Evolutionary conservation across 1,284 basidiomycete species (phyloP).

Genomic region (Puccinia polysora): DNA sequence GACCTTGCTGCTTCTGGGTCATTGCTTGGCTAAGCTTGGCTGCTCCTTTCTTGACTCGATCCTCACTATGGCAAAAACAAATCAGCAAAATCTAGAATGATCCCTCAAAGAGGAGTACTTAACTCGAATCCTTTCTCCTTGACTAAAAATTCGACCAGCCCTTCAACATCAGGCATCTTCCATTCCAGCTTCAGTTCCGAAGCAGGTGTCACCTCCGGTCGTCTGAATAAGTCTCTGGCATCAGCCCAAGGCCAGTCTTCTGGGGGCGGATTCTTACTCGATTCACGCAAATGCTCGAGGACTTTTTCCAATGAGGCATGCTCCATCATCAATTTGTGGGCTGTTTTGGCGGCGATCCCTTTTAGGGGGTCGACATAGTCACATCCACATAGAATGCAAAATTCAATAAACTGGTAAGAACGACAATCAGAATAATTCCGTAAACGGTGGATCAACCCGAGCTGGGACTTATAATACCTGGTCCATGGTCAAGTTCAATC

Average conservation of each 20-base stretch:
- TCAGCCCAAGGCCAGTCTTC: constrained; percentile 50
- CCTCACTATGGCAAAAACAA: constrained; percentile 64
- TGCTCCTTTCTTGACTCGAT: constrained; percentile 88
- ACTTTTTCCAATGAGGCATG: constrained; percentile 73
- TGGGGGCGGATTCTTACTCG: constrained; percentile 57
- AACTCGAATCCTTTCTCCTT: constrained; percentile 95
- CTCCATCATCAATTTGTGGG: constrained; percentile 86
- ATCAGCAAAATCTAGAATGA: neutral
- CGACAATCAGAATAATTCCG: neutral
- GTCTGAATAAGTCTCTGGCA: constrained; percentile 49
- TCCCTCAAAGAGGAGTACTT: constrained; percentile 49
- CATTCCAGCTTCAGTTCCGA: constrained; percentile 69
- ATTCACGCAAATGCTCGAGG: constrained; percentile 74
- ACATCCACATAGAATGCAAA: constrained; percentile 94
- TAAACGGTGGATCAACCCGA: neutral
- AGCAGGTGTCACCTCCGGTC: constrained; percentile 46
- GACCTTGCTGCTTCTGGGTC: constrained; percentile 88
- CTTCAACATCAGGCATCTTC: constrained; percentile 88
- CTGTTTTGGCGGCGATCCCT: constrained; percentile 91
- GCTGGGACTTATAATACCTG: constrained; percentile 58
- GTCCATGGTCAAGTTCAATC: constrained; percentile 85
- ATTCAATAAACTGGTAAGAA: constrained; percentile 74
- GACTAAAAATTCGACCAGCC: constrained; percentile 88
- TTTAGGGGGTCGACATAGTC: constrained; percentile 97
- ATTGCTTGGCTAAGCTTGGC: constrained; percentile 85